Evolutionary conservation across 441 rosid genomes (phyloP).

Genomic region (Euphorbia schlechtendalii): DNA sequence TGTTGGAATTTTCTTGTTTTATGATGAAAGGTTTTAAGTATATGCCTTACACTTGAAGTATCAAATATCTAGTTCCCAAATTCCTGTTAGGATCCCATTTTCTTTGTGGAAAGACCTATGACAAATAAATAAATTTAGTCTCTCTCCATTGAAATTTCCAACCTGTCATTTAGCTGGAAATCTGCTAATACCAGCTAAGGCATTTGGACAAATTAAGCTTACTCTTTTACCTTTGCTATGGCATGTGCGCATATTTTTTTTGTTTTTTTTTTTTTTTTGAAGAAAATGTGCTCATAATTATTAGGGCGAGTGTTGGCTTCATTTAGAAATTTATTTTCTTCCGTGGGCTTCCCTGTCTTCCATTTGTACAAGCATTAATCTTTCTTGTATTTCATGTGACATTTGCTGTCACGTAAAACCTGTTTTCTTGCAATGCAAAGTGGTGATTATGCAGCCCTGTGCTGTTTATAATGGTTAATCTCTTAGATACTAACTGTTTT

Average conservation of each 20-base stretch:
- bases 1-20: neutral
- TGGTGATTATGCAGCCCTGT: neutral
- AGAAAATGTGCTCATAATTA: slow-evolving; percentile 2
- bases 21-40: slow-evolving; percentile 1
- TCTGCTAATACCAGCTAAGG: slow-evolving; percentile 19
- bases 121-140: slow-evolving; percentile 4
- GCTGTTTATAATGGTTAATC: neutral
- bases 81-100: slow-evolving; percentile 11
- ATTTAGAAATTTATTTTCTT: slow-evolving; percentile 13
- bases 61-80: neutral
- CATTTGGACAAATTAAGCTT: slow-evolving; percentile 16
- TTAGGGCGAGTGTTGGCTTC: neutral
- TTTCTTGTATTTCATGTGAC: too few relatives aligned
- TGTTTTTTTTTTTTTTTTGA: too few relatives aligned
- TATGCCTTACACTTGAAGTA: slow-evolving; percentile 10
- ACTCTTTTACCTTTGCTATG: slow-evolving; percentile 9
- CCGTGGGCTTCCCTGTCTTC: too few relatives aligned
- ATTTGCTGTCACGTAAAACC: neutral
- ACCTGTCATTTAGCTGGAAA: slow-evolving; percentile 24
- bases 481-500: slow-evolving; percentile 9
- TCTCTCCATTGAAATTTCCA: slow-evolving; percentile 13
- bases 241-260: neutral
- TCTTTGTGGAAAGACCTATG: slow-evolving; percentile 1
- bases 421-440: neutral
- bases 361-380: neutral